These are phyloP conservation scores for Diplotaxis tenuifolia DNA, from an alignment of 345 rosid genomes.

Conservation along the genomic window DNA sequence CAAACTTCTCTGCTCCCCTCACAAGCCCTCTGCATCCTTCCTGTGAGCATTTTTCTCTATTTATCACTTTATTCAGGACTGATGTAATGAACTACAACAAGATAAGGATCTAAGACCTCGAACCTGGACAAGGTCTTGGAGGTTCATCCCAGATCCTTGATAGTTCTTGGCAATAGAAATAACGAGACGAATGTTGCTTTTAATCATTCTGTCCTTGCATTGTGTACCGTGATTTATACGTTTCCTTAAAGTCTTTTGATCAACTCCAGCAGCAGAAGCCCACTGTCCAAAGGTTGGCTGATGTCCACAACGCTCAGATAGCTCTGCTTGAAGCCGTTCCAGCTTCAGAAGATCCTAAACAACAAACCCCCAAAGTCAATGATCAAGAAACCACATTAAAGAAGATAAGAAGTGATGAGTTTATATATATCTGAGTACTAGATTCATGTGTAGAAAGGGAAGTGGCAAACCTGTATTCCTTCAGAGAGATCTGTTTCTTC, in stretches of 20 bases:
- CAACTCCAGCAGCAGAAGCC: constrained; percentile 93
- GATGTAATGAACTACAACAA: neutral
- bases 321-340: constrained; percentile 75
- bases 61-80: neutral
- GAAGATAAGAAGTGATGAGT: constrained; percentile 11
- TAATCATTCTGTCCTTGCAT: constrained; percentile 95
- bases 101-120: neutral
- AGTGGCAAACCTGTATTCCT: constrained; percentile 78
- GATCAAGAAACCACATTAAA: constrained; percentile 20
- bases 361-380: neutral
- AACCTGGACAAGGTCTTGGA: constrained; percentile 98
- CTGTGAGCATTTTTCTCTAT: constrained; percentile 37
- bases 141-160: constrained; percentile 85
- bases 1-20: constrained; percentile 89
- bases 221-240: constrained; percentile 61
- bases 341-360: constrained; percentile 79
- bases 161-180: constrained; percentile 93
- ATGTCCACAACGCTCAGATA: constrained; percentile 63
- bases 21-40: constrained; percentile 96
- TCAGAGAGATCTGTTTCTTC: constrained; percentile 76
- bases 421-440: neutral
- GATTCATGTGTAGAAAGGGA: neutral
- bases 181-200: constrained; percentile 92
- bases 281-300: constrained; percentile 76
- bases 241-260: constrained; percentile 62